A percentile compares a stretch with the other conserved stretches of the same genome.
phyloP scores from a whole-genome alignment of 768 basidiomycete genomes.

The Coprinopsis strossmayeri region DNA sequence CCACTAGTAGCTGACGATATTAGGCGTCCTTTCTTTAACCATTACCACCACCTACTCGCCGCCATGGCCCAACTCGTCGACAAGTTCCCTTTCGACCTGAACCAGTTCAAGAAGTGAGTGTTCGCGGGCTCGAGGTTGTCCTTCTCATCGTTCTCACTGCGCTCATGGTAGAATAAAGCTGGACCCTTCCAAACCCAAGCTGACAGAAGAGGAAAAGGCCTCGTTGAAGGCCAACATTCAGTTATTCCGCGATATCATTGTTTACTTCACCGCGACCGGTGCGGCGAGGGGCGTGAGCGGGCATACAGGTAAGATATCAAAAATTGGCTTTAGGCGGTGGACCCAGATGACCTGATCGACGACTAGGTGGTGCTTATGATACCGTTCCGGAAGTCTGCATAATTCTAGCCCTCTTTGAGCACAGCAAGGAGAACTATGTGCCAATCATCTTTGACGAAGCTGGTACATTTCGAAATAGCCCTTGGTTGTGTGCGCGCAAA shows the following conservation, averaged over 20 bases:
- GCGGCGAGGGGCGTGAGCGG: conserved; percentile 83
- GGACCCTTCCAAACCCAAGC: conserved; percentile 59
- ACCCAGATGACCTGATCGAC: neutral
- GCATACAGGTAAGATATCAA: conserved; percentile 70
- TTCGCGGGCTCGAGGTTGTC: neutral
- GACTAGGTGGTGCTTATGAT: conserved; percentile 55
- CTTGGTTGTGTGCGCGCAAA: neutral
- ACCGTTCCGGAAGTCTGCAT: conserved; percentile 85
- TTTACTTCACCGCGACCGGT: conserved; percentile 82
- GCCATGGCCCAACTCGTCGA: conserved; percentile 24
- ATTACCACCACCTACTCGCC: conserved; percentile 15
- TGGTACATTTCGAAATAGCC: conserved; percentile 31
- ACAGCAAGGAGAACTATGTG: conserved; percentile 50
- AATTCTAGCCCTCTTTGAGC: conserved; percentile 64
- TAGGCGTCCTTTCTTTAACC: conserved; percentile 1
- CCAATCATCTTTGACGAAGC: conserved; percentile 79
- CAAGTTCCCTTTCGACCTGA: conserved; percentile 73
- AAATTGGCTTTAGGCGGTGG: too few relatives aligned
- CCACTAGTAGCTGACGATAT: neutral
- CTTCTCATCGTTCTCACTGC: neutral
- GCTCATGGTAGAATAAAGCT: conserved; percentile 49
- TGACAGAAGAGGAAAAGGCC: conserved; percentile 56
- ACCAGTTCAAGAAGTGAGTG: conserved; percentile 62
- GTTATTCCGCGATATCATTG: conserved; percentile 77
- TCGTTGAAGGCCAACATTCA: conserved; percentile 65